Evolutionary conservation across 169 alveolate genomes (phyloP).

Genomic region (Cryptosporidium baileyi): DNA sequence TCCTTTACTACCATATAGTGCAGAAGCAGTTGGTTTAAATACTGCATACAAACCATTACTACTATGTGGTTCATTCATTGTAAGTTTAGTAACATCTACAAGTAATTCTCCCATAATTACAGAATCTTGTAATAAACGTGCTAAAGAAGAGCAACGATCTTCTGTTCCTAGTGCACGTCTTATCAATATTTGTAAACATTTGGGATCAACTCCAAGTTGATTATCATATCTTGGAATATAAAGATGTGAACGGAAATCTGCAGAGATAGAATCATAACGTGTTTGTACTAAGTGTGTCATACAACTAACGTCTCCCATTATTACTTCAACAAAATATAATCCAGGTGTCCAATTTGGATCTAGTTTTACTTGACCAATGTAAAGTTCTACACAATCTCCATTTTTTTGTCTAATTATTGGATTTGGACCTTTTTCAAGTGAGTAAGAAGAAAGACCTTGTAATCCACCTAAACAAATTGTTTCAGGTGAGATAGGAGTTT

Average conservation of each 20-base stretch:
- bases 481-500: conserved; percentile 61
- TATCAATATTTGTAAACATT: conserved; percentile 65
- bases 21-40: conserved; percentile 61
- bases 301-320: conserved; percentile 70
- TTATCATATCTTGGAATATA: conserved; percentile 68
- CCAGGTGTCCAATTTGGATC: conserved; percentile 69
- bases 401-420: conserved; percentile 7
- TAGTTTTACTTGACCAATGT: conserved; percentile 62
- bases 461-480: conserved; percentile 69
- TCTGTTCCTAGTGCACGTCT: conserved; percentile 69
- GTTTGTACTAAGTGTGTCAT: conserved; percentile 68
- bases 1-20: conserved; percentile 65
- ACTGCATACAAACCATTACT: conserved; percentile 69
- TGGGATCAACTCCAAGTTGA: conserved; percentile 60
- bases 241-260: conserved; percentile 67
- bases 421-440: conserved; percentile 10
- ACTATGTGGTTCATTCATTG: conserved; percentile 59
- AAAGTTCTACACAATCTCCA: conserved; percentile 61
- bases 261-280: conserved; percentile 46
- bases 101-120: conserved; percentile 66
- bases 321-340: conserved; percentile 54
- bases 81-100: conserved; percentile 56
- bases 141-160: conserved; percentile 63
- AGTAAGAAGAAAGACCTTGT: conserved; percentile 56
- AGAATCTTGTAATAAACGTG: conserved; percentile 61